These are phyloP conservation scores for Boletus subparvulus DNA, from an alignment of 768 basidiomycete species.

Conservation along the genomic window DNA sequence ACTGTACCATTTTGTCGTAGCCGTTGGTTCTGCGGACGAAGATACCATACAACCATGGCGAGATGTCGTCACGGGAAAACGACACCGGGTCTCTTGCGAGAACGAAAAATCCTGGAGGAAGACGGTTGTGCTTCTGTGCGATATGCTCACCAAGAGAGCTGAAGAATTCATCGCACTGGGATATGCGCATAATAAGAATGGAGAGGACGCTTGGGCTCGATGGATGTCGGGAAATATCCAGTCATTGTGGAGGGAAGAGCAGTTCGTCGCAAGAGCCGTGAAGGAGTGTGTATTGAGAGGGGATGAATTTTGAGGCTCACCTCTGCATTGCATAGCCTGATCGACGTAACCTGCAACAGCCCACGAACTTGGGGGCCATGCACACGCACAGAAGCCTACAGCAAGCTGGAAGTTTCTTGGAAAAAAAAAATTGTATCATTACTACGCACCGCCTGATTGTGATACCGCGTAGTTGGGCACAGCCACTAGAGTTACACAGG, in stretches of 20 bases:
- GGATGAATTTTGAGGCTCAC: slow-evolving; percentile 44
- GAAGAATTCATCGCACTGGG: slow-evolving; percentile 13
- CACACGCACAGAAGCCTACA: background rate
- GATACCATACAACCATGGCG: slow-evolving; percentile 48
- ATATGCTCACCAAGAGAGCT: slow-evolving; percentile 36
- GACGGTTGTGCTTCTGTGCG: slow-evolving; percentile 42
- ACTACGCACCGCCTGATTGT: background rate
- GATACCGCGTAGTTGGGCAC: slow-evolving; percentile 2
- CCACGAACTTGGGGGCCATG: background rate
- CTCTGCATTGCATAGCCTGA: background rate
- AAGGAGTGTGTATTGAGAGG: slow-evolving; percentile 43
- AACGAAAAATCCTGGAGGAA: slow-evolving; percentile 52
- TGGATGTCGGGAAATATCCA: slow-evolving; percentile 43
- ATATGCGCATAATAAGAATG: background rate
- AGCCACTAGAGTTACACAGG: slow-evolving; percentile 14
- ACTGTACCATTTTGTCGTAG: slow-evolving; percentile 52
- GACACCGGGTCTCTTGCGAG: slow-evolving; percentile 43
- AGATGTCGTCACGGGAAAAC: slow-evolving; percentile 49
- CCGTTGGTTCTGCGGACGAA: slow-evolving; percentile 26
- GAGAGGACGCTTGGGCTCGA: slow-evolving; percentile 25
- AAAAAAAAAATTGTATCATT: too few species aligned
- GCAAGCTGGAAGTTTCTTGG: too few species aligned
- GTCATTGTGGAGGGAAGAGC: slow-evolving; percentile 62
- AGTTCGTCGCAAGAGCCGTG: slow-evolving; percentile 49
- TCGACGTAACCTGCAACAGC: background rate